Evolutionary conservation across 257 asterid species (phyloP), one percentile per base, ranked within the genome.

Genomic region (Eucommia ulmoides): DNA sequence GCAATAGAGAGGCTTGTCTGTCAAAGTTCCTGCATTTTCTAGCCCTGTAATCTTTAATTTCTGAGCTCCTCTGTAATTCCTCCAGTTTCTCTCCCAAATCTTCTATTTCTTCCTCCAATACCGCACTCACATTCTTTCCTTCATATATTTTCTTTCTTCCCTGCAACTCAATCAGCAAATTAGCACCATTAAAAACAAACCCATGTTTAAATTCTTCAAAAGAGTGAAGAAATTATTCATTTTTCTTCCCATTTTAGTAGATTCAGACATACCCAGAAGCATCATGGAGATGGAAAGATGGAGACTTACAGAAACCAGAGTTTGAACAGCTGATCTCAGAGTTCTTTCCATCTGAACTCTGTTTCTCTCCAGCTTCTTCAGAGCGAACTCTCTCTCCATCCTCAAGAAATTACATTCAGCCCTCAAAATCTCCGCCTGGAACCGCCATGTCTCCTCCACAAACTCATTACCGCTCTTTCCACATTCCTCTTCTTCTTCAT

Each of bases 381-480:
- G 35, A 62, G 88, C 91, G 12, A 75, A 64, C 59, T 79, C 94
- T 56, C 92, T 79, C 24, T 88, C 95, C 76, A 73, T 77, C 52
- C 95, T 77, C 70, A 84, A 44, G 47, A 79, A 73, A 45, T 71
- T 79, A 44, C 95, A 88, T 58, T 81, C 95, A 1, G 94, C 97
- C 65, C 93, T 75, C 56, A 83, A 69, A 44, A 88, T 81, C 77
- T 83, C 97, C 23, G 93, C 93, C 51, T 88, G 89, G 57, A 83
- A 79, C 84, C 71, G 71, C 93, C 94, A 83, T 25, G 76, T 75
- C 66, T 77, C 94, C 65, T 72, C 93, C 69, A 46, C 74, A 49
- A 68, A 61, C 54, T 48, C 67, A 3, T 41, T 60, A 20, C 33
- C 24, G 1, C 48, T 62, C 2, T 23, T 48, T 5, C 49, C 67